Base-by-base conservation (phyloP, 257 asterid species). In the Nicotiana knightiana region DNA sequence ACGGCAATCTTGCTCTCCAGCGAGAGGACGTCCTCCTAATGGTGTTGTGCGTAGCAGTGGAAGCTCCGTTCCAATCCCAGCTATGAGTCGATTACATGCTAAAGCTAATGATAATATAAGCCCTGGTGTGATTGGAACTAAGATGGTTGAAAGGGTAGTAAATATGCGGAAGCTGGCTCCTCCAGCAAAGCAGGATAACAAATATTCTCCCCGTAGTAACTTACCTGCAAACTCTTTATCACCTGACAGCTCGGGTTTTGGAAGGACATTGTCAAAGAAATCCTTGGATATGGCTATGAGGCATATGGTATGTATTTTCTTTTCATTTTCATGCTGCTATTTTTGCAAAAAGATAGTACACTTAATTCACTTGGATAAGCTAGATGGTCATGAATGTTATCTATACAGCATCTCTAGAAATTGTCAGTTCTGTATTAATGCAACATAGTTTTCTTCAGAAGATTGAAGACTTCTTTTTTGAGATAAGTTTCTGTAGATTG, bases 221-320 rank as follows among this genome's bases (percentile, higher is more conserved):
- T 32, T 81, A 18, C 79, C 82, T 53, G 81, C 78, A 28, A 82
- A 84, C 75, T 81, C 82, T 35, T n/a, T 82, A 51, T 81, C 87
- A 15, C 82, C 67, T 26, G 87, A 84, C 51, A 84, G 79, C 62
- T 16, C 75, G 12, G 87, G 87, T 17, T 84, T 84, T 81, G 87
- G 87, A 76, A 81, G 87, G 67, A 67, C 81, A 9, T 48, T 84
- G 58, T 84, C 87, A 1, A 84, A 84, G 81, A 84, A 84, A 64
- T 84, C 86, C 66, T 70, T 84, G 77, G 86, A 84, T 65, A 84
- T 84, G 86, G 87, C 87, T 55, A 84, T 84, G 71, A 81, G 87
- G 82, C 87, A 84, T 17, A 84, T 84, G 87, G 87, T 84, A 84
- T 81, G 82, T 76, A 26, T 55, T 53, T 81, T 75, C 24, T 76